These are phyloP conservation scores for Astragalus glycyphyllos DNA, from an alignment of 306 rosid species.

Conservation along the genomic window DNA sequence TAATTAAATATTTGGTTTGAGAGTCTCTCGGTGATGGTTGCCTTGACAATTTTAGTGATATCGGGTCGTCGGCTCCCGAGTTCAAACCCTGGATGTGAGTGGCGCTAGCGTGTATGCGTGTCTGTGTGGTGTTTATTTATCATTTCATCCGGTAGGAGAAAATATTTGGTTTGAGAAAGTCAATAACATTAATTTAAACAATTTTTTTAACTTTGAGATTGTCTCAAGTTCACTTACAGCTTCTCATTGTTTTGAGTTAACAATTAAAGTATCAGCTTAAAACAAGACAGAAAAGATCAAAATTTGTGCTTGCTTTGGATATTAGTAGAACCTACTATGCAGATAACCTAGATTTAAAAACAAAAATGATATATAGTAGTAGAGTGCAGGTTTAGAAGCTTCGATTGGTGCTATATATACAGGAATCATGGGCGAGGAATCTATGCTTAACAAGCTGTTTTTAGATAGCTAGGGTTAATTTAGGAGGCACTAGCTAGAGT, in stretches of 20 bases:
- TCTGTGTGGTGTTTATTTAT: too few relatives aligned
- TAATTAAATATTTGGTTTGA: constrained; percentile 8
- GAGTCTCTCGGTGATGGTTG: too few relatives aligned
- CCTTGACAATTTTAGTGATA: too few relatives aligned
- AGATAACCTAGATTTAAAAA: not conserved
- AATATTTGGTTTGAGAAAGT: constrained; percentile 10
- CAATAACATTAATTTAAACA: too few relatives aligned
- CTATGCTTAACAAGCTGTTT: constrained; percentile 15
- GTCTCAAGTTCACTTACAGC: not conserved
- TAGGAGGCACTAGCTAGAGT: constrained; percentile 4
- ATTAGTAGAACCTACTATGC: not conserved
- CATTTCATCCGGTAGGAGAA: too few relatives aligned
- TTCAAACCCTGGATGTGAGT: too few relatives aligned
- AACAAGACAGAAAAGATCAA: too few relatives aligned
- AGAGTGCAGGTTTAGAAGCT: constrained; percentile 69
- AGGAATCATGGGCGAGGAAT: constrained; percentile 34
- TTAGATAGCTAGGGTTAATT: not conserved
- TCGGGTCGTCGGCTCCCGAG: too few relatives aligned
- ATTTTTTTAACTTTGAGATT: not conserved
- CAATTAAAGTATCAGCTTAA: too few relatives aligned
- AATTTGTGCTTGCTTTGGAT: too few relatives aligned
- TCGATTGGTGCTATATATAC: constrained; percentile 39
- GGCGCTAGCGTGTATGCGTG: too few relatives aligned
- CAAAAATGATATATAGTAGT: not conserved
- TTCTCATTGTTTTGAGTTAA: too few relatives aligned